These are phyloP conservation scores for Fusarium falciforme DNA, from an alignment of 2,329 filamentous ascomycete genomes.

Conservation along the genomic window DNA sequence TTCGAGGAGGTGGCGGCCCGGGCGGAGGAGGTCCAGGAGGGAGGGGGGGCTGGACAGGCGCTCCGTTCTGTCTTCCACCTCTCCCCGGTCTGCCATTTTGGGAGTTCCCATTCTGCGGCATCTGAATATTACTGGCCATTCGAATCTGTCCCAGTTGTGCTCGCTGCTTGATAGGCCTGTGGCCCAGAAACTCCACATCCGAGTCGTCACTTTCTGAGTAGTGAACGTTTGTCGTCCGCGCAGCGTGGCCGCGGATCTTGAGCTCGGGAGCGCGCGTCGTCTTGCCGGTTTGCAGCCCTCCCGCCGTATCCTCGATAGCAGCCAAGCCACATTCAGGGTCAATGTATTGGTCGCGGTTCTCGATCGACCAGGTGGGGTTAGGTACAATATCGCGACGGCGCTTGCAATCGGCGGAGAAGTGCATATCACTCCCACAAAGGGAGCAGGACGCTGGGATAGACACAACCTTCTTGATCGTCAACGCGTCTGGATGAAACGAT, in stretches of 20 bases:
- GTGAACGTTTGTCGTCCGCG: slow-evolving; percentile 53
- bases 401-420: slow-evolving; percentile 69
- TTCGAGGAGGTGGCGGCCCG: slow-evolving; percentile 39
- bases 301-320: slow-evolving; percentile 51
- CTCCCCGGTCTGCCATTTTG: slow-evolving; percentile 19
- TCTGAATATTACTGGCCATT: slow-evolving; percentile 55
- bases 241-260: slow-evolving; percentile 50
- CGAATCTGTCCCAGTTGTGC: slow-evolving; percentile 50
- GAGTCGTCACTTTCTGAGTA: slow-evolving; percentile 62
- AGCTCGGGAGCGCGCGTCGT: slow-evolving; percentile 43
- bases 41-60: slow-evolving; percentile 50
- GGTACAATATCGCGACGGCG: slow-evolving; percentile 31
- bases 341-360: slow-evolving; percentile 61
- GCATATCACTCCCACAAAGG: slow-evolving; percentile 63
- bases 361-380: slow-evolving; percentile 64
- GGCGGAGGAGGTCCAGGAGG: slow-evolving; percentile 53
- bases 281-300: slow-evolving; percentile 37
- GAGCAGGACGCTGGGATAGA: slow-evolving; percentile 66
- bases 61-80: slow-evolving; percentile 31
- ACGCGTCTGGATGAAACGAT: slow-evolving; percentile 59
- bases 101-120: slow-evolving; percentile 42
- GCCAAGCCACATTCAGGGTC: slow-evolving; percentile 56
- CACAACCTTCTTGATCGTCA: slow-evolving; percentile 59
- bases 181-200: slow-evolving; percentile 57
- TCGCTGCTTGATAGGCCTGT: slow-evolving; percentile 47